Percentiles rank a stretch among this genome's conserved stretches.
These are phyloP conservation scores for Stereocaulon alpinum DNA, from an alignment of 495 filamentous ascomycete species.

Conservation along the genomic window DNA sequence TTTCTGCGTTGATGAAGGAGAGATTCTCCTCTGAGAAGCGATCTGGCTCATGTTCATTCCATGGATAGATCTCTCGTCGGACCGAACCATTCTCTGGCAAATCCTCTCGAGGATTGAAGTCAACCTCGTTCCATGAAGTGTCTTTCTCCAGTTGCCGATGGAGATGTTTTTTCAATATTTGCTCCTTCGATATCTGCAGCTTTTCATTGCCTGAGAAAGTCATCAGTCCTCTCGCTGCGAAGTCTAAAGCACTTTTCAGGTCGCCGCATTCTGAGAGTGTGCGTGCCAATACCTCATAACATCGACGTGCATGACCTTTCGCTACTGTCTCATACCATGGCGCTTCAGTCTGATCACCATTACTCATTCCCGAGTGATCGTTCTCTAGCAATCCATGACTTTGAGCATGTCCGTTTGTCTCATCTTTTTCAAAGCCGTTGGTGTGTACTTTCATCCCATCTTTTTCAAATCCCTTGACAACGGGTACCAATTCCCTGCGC, in stretches of 20 bases:
- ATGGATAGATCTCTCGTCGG: conserved; percentile 86
- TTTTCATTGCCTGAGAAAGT: background rate
- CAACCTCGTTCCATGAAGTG: conserved; percentile 1
- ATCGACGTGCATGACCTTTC: conserved; percentile 30
- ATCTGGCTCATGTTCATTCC: conserved; percentile 85
- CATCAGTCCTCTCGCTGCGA: conserved; percentile 39
- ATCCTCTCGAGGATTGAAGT: conserved; percentile 16
- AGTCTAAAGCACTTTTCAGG: conserved; percentile 57
- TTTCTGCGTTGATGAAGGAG: conserved; percentile 51
- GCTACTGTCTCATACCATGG: conserved; percentile 29
- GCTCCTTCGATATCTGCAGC: conserved; percentile 8
- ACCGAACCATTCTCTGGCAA: conserved; percentile 27
- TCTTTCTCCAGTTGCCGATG: conserved; percentile 10
- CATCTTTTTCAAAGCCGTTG: conserved; percentile 8
- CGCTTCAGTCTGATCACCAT: background rate
- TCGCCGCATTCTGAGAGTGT: conserved; percentile 58
- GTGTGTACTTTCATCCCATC: background rate
- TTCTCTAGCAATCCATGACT: background rate
- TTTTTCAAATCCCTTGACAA: conserved; percentile 6
- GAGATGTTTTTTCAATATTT: conserved; percentile 3
- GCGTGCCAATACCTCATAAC: conserved; percentile 46
- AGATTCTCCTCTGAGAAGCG: conserved; percentile 63
- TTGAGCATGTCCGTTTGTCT: background rate
- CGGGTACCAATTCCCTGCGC: conserved; percentile 9
- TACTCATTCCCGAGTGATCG: background rate